Conservation (phyloP, 2,329 filamentous ascomycete genomes). For the Trichoderma asperellum region DNA sequence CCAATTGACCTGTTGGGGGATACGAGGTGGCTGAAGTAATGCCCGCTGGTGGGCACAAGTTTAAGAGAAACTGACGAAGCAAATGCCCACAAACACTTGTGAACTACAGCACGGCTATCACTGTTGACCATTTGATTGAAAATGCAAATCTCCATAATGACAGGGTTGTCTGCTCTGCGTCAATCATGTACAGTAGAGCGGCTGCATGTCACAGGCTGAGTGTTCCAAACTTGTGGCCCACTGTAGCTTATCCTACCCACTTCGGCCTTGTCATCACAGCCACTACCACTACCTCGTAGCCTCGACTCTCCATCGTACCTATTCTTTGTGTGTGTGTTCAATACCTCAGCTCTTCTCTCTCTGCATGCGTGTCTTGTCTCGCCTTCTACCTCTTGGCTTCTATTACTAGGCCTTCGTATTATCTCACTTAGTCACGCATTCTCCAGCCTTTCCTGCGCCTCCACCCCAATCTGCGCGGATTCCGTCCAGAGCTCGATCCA, state of each 20-base stretch:
- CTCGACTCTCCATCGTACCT: neutral
- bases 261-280: constrained; percentile 22
- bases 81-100: neutral
- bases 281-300: constrained; percentile 3
- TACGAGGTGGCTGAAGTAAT: too few species aligned
- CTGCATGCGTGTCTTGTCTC: neutral
- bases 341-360: neutral
- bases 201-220: neutral
- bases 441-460: neutral
- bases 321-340: neutral
- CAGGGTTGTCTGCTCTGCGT: neutral
- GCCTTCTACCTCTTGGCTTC: neutral
- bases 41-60: too few species aligned
- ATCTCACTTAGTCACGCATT: neutral
- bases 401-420: neutral
- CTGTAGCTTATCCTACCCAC: constrained; percentile 19
- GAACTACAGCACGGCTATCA: too few species aligned
- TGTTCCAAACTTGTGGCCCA: neutral
- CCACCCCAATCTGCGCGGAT: neutral
- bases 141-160: neutral
- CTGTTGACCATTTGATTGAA: neutral
- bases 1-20: neutral
- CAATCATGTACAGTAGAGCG: neutral
- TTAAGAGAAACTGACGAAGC: neutral
- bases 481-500: neutral